Base-by-base conservation (phyloP, 495 filamentous ascomycete genomes). In the Talaromyces thailandensis region DNA sequence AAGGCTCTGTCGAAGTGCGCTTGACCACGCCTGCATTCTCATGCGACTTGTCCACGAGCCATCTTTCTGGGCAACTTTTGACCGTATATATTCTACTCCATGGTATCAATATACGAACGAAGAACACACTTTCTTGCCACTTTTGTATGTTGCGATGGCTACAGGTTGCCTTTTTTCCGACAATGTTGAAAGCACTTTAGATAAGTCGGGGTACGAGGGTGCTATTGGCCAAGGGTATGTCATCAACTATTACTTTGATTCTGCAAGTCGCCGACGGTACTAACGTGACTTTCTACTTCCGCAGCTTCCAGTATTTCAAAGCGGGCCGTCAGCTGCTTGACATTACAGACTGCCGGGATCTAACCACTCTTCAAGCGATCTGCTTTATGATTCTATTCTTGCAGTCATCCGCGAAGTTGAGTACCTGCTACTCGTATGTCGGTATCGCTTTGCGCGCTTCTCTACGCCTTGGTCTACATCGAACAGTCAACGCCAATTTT, bases 381-480 rank as follows among this genome's bases (percentile, higher is more conserved):
- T 77, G 96, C 26, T 95, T 92, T 76, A 95, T 96, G 89, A 89
- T 96, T 48, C 76, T 96, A 1, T 98, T 96, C 69, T 79, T 98
- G 1, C 93, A 98, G 63, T 90, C 88, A 0, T 92, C 94, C 16
- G 90, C 92, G 6, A 92, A 94, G 68, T 78, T 97, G 59, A 93
- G 90, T 67, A 94, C 89, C 23, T 98, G 93, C 71, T 97, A 96
- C 71, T 89, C 92, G 0, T 96, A 94, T 73, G 82, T 98, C 56
- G 93, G 92, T 23, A 91, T 97, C 63, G 93, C 91, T 14, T 78
- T 96, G 25, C 86, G 92, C 43, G 93, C 92, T 7, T 86, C 92
- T 18, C 71, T 96, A 7, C 86, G 92, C 12, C 86, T 97, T 79
- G 93, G 93, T 12, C 79, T 98, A 16, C 93, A 98, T 71, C 90